Percentiles rank a stretch among this genome's conserved stretches.
These are phyloP conservation scores for Hymenoscyphus repandus DNA, from an alignment of 2,329 filamentous ascomycete genomes.

Conservation along the genomic window DNA sequence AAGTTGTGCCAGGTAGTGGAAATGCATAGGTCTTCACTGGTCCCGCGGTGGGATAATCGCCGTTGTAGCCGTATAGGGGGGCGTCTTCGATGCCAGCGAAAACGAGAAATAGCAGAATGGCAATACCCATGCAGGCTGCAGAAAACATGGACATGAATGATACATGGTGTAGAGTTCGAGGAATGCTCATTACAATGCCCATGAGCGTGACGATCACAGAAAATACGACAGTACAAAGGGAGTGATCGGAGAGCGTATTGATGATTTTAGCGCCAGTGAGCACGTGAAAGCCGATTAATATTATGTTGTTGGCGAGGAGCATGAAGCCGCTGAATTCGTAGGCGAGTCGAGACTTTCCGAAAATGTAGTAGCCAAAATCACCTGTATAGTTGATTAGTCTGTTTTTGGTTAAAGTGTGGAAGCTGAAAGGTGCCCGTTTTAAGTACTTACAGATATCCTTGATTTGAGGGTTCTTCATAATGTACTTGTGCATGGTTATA, in stretches of 20 bases:
- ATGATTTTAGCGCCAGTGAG: conserved; percentile 44
- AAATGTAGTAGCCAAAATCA: conserved; percentile 44
- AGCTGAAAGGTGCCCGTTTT: not conserved
- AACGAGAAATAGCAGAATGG: conserved; percentile 44
- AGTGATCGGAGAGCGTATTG: conserved; percentile 44
- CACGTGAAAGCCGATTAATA: conserved; percentile 46
- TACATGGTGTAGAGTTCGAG: conserved; percentile 41
- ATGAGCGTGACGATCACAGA: conserved; percentile 41
- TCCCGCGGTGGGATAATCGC: conserved; percentile 39
- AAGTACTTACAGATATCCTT: conserved; percentile 42
- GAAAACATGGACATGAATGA: conserved; percentile 48
- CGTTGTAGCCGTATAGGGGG: conserved; percentile 41
- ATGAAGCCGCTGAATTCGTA: conserved; percentile 42
- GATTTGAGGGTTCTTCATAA: conserved; percentile 47
- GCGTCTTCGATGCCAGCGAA: conserved; percentile 42
- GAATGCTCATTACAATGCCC: conserved; percentile 41
- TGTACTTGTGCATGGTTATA: conserved; percentile 46
- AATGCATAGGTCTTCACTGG: conserved; percentile 42
- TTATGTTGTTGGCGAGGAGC: conserved; percentile 46
- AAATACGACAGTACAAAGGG: conserved; percentile 44
- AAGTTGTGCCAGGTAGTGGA: conserved; percentile 41
- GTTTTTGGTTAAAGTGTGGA: not conserved
- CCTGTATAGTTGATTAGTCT: conserved; percentile 18
- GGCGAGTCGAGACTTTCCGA: conserved; percentile 38
- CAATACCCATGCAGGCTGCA: conserved; percentile 42